Percentiles rank a stretch among this genome's conserved stretches.
Evolutionary conservation across 805 yeast species (phyloP).

Genomic region (Candida parachauliodes): DNA sequence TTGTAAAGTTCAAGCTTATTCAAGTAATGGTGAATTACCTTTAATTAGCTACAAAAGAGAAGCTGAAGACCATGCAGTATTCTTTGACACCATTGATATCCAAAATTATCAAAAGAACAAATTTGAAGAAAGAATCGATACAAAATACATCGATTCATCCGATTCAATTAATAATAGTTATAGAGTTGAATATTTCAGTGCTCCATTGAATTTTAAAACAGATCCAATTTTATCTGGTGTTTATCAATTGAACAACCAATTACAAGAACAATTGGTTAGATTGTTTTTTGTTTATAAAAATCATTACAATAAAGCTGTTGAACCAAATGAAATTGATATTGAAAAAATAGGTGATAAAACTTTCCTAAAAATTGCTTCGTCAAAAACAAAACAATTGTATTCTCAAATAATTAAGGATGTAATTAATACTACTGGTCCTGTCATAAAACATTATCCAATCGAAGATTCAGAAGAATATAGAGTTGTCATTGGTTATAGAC

Average conservation of each 20-base stretch:
- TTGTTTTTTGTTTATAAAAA: conserved; percentile 85
- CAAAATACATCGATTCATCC: conserved; percentile 65
- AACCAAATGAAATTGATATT: conserved; percentile 47
- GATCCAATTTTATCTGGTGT: conserved; percentile 45
- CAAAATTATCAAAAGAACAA: conserved; percentile 31
- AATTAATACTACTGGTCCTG: conserved; percentile 82
- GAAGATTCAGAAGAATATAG: conserved; percentile 81
- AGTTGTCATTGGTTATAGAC: conserved; percentile 83
- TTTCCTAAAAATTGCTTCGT: conserved; percentile 73
- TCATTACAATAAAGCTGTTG: conserved; percentile 17
- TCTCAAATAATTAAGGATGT: conserved; percentile 67
- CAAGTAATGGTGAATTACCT: conserved; percentile 34
- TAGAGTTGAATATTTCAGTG: conserved; percentile 75
- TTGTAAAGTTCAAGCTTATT: conserved; percentile 82
- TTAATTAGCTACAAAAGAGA: conserved; percentile 78
- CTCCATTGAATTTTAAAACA: conserved; percentile 49
- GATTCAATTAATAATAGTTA: conserved; percentile 40
- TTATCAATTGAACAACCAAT: conserved; percentile 27
- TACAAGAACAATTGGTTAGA: conserved; percentile 49
- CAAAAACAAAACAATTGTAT: conserved; percentile 75
- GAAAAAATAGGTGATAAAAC: conserved; percentile 72
- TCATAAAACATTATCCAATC: conserved; percentile 79
- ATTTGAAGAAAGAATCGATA: conserved; percentile 78
- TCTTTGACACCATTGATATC: conserved; percentile 64
- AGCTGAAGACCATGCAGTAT: conserved; percentile 82